Conservation (phyloP, 345 rosid species). For the Noccaea bulbosa region DNA sequence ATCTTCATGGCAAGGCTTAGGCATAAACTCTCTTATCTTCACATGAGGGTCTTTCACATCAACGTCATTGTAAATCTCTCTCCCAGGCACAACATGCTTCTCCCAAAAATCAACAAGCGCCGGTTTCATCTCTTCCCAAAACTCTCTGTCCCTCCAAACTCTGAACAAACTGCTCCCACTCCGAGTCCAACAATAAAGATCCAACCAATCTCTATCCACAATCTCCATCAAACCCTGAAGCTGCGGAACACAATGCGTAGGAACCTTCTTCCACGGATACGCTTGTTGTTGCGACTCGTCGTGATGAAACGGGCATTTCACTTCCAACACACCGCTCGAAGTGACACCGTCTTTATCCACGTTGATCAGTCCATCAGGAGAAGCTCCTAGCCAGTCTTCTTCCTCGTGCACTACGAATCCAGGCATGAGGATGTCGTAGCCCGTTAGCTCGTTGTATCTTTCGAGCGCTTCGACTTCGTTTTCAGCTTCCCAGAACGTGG, state of each 20-base stretch:
- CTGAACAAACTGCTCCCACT: slow-evolving; percentile 68
- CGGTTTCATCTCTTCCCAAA: slow-evolving; percentile 64
- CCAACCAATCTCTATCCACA: slow-evolving; percentile 79
- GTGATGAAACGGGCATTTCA: slow-evolving; percentile 66
- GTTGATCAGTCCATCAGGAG: slow-evolving; percentile 77
- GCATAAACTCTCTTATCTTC: slow-evolving; percentile 50
- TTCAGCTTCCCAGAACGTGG: slow-evolving; percentile 36
- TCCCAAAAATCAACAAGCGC: slow-evolving; percentile 82
- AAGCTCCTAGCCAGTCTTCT: slow-evolving; percentile 80
- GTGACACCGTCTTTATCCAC: slow-evolving; percentile 48
- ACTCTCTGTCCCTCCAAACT: slow-evolving; percentile 51
- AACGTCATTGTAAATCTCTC: slow-evolving; percentile 48
- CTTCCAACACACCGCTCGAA: slow-evolving; percentile 64
- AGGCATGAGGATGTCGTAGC: slow-evolving; percentile 48
- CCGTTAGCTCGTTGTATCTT: slow-evolving; percentile 58
- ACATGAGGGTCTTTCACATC: slow-evolving; percentile 50
- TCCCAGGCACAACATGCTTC: slow-evolving; percentile 78
- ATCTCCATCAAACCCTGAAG: slow-evolving; percentile 88
- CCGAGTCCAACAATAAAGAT: slow-evolving; percentile 78
- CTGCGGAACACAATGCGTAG: slow-evolving; percentile 63
- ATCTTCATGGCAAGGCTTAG: slow-evolving; percentile 59
- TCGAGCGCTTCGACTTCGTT: slow-evolving; percentile 61
- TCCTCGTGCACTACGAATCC: slow-evolving; percentile 45
- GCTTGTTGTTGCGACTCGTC: slow-evolving; percentile 22
- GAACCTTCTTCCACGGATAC: slow-evolving; percentile 68